Evolutionary conservation across 1,139 yeast genomes (phyloP), one percentile per base, ranked within the genome.

Genomic region (Pichia sp.): DNA sequence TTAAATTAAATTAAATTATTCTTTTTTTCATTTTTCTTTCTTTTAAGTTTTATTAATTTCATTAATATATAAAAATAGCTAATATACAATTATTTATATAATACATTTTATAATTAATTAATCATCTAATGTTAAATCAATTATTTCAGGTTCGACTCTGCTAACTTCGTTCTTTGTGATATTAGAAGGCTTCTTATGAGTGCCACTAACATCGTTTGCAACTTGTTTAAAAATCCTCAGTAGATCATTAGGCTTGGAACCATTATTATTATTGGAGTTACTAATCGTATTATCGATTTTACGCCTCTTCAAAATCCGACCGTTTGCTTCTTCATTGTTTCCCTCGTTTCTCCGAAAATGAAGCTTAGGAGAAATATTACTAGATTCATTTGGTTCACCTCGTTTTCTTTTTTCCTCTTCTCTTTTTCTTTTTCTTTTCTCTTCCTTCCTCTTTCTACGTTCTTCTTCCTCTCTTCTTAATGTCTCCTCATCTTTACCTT

Each of bases 111-210:
- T n/a, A n/a, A n/a, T n/a, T n/a, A n/a, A n/a, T 11, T 24, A 40
- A 33, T 42, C 46, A 26, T 45, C 49, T 20, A 22, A 30, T 6
- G 51, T 48, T 32, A 48, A 42, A 38, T 48, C 51, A n/a, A 48
- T 48, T 30, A 48, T 27, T 22, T 48, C 51, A 11, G 25, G 23
- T 24, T 37, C 37, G 3, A 40, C 39, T 23, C 20, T 30, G 11
- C 29, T 43, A 20, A 39, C 43, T 6, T 23, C 27, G 30, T 42
- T 42, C 24, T 37, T 37, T n/a, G n/a, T n/a, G 9, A 12, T 30
- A 12, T 20, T 35, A 9, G 4, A 8, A 4, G 27, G 9, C 28
- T 39, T 26, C 2, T 12, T 20, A 23, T 30, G 38, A 22, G 7
- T 31, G 3, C 26, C n/a, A 32, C 35, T 32, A 11, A 32, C 35